Evolutionary conservation across 2,329 filamentous ascomycete genomes (phyloP).

Genomic region (Mycosphaerella arachidis): DNA sequence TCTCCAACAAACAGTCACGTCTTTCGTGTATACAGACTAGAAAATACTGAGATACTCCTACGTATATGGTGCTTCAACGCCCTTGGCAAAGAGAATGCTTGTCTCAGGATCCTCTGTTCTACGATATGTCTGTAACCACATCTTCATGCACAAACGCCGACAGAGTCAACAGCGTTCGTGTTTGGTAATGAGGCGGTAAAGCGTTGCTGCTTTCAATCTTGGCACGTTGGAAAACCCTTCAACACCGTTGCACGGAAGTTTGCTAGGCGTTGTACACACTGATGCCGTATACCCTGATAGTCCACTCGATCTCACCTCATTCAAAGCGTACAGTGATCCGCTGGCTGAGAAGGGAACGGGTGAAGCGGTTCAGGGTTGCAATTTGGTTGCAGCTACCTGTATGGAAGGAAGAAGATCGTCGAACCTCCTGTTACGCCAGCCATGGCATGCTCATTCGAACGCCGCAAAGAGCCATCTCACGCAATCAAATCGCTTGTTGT

Average conservation of each 20-base stretch:
- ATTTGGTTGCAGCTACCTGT: constrained; percentile 19
- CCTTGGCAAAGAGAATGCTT: neutral
- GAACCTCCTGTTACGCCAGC: constrained; percentile 14
- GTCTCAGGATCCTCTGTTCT: neutral
- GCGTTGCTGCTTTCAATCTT: constrained; percentile 44
- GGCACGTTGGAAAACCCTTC: constrained; percentile 64
- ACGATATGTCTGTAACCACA: constrained; percentile 48
- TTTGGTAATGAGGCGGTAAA: constrained; percentile 60
- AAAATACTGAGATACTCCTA: neutral
- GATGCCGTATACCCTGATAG: constrained; percentile 47
- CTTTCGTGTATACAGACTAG: neutral
- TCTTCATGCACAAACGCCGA: constrained; percentile 62
- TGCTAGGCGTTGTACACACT: constrained; percentile 67
- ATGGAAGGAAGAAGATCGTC: constrained; percentile 7
- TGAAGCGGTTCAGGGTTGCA: constrained; percentile 21
- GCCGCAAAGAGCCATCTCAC: constrained; percentile 12
- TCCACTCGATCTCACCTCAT: neutral
- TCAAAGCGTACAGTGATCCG: neutral
- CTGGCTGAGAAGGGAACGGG: neutral
- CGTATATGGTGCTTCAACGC: neutral
- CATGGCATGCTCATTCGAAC: constrained; percentile 13
- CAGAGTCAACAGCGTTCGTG: constrained; percentile 49
- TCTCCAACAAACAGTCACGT: neutral
- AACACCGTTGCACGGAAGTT: constrained; percentile 55
- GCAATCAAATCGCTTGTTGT: constrained; percentile 6